Evolutionary conservation across 2,329 filamentous ascomycete genomes (phyloP), one percentile per base, ranked within the genome.

Genomic region (Teratosphaeria destructans): DNA sequence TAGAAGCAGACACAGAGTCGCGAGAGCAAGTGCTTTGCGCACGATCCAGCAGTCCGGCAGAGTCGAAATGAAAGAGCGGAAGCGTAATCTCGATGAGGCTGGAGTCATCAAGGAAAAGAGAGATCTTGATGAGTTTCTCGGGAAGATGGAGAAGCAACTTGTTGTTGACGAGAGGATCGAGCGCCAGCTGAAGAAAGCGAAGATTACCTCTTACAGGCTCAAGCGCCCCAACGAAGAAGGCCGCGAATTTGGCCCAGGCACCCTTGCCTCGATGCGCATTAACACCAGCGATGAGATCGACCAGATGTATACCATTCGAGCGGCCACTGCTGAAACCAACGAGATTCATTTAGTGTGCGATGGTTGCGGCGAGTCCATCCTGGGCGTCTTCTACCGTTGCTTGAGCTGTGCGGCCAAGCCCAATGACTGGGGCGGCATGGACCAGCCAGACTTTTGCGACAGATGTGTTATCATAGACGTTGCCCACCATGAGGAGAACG

Each of bases 331-430:
- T 39, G 23, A 19, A 32, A 59, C 27, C 12, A 19, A 14, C 32
- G 23, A n/a, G 39, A 27, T 7, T 14, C 11, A 19, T 26, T 34
- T 49, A n/a, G 19, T 23, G 5, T 59, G 58, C 39, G 54, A 43
- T 7, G 8, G 23, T 8, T 59, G 58, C 58, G 27, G 29, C 8
- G 32, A 52, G 54, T 27, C 10, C 37, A 59, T 56, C n/a, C 26
- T 59, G 56, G 27, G 60, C 55, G 47, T 63, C 53, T 60, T 58
- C 61, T 49, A 63, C 62, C 32, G 59, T 61, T 27, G 65, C 62
- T 37, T 54, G 52, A 26, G 43, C 37, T 56, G 27, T 56, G 53
- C 58, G n/a, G 16, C 43, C 16, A 39, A 27, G 47, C 12, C 26
- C 32, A 39, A 35, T 23, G 29, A 54, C 12, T 58, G 52, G 43